Evolutionary conservation across 2,329 filamentous ascomycete genomes (phyloP).

Genomic region (Bisporella sp.): DNA sequence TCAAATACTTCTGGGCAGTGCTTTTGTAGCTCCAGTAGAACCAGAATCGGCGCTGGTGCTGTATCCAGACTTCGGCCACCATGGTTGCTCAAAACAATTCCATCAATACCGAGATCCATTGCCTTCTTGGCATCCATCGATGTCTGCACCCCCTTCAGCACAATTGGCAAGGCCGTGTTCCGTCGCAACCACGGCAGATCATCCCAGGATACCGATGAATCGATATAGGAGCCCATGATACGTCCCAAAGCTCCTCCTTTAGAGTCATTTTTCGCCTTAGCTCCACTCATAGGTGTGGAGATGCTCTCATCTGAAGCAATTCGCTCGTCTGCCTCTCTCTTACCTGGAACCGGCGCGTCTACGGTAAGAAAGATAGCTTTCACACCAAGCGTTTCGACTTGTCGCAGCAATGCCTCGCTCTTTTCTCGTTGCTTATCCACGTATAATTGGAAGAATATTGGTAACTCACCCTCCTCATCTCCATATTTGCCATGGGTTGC

Average conservation of each 20-base stretch:
- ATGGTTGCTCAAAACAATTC: conserved; percentile 65
- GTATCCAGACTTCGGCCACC: conserved; percentile 52
- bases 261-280: conserved; percentile 41
- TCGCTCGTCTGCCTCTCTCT: conserved; percentile 41
- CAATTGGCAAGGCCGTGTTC: conserved; percentile 46
- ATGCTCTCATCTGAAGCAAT: conserved; percentile 40
- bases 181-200: conserved; percentile 60
- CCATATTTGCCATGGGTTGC: conserved; percentile 14
- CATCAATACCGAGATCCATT: conserved; percentile 54
- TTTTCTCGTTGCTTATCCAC: conserved; percentile 48
- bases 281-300: conserved; percentile 42
- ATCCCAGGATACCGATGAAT: conserved; percentile 52
- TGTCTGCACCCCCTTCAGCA: conserved; percentile 66
- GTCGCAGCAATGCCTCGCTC: conserved; percentile 40
- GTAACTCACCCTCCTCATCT: conserved; percentile 3
- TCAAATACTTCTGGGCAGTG: conserved; percentile 54
- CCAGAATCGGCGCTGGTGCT: conserved; percentile 47
- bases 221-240: conserved; percentile 50
- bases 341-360: conserved; percentile 50
- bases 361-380: conserved; percentile 52
- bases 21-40: conserved; percentile 55
- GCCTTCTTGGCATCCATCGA: conserved; percentile 55
- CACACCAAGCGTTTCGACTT: conserved; percentile 39
- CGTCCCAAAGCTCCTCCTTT: conserved; percentile 49
- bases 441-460: conserved; percentile 53